Percentiles rank a stretch among this genome's conserved stretches.
phyloP scores from a whole-genome alignment of 2,329 filamentous ascomycete species.

The Penicillium sp. region DNA sequence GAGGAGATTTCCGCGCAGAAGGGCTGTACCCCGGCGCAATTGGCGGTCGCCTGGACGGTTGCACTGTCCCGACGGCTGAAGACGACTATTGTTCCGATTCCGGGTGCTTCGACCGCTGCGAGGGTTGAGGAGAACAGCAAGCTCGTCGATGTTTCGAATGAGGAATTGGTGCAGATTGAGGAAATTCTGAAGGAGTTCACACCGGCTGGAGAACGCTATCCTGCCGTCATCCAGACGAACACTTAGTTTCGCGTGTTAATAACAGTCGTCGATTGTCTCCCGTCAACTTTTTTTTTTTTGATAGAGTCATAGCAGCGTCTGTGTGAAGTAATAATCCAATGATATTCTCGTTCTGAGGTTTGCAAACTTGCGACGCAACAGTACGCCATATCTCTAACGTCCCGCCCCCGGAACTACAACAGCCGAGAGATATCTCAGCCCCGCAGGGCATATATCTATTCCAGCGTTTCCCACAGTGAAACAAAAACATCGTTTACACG shows the following conservation, averaged over 20 bases:
- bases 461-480: not conserved
- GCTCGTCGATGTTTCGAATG: constrained; percentile 31
- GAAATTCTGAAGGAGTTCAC: constrained; percentile 15
- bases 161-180: constrained; percentile 35
- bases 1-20: constrained; percentile 64
- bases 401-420: not conserved
- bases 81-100: constrained; percentile 44
- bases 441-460: not conserved
- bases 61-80: constrained; percentile 57
- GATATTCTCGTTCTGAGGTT: no score
- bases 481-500: not conserved
- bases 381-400: not conserved
- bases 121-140: constrained; percentile 38
- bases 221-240: constrained; percentile 5
- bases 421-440: no score
- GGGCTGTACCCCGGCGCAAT: constrained; percentile 64
- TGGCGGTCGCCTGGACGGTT: constrained; percentile 69
- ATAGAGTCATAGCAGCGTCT: no score
- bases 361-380: no score
- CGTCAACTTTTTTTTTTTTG: not conserved
- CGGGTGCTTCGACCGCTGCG: constrained; percentile 33
- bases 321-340: no score
- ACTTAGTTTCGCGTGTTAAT: not conserved
- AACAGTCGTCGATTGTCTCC: not conserved
- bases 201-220: constrained; percentile 21